Conservation (phyloP, 306 rosid genomes). For the Dalbergia cochinchinensis region DNA sequence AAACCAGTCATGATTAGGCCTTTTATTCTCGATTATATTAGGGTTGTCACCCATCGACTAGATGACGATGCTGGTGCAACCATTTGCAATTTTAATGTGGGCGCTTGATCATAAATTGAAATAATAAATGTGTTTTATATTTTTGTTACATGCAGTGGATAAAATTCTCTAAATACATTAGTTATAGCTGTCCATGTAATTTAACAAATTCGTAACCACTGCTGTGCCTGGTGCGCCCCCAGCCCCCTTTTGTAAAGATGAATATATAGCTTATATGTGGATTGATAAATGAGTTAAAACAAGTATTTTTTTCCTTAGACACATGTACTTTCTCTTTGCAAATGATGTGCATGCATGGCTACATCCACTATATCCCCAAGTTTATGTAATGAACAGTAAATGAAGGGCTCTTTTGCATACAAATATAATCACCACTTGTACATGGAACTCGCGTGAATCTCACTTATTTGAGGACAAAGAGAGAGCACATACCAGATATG, state of each 20-base stretch:
- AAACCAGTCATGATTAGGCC: too few species aligned
- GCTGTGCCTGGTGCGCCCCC: neutral
- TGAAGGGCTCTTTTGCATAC: neutral
- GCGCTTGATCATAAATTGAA: too few species aligned
- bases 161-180: too few species aligned
- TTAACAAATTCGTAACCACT: neutral
- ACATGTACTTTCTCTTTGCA: neutral
- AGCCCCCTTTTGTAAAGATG: neutral
- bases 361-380: neutral
- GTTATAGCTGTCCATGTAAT: neutral
- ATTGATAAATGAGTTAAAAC: too few species aligned
- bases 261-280: neutral
- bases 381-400: neutral
- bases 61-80: too few species aligned
- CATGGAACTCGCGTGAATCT: neutral
- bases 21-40: too few species aligned
- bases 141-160: too few species aligned
- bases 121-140: too few species aligned
- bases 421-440: neutral
- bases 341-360: neutral
- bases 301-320: too few species aligned
- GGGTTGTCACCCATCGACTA: too few species aligned
- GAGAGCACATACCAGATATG: conserved; percentile 17
- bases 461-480: neutral
- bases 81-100: too few species aligned